These are phyloP conservation scores for Pyricularia sp. DNA, from an alignment of 2,329 filamentous ascomycete genomes.

Conservation along the genomic window DNA sequence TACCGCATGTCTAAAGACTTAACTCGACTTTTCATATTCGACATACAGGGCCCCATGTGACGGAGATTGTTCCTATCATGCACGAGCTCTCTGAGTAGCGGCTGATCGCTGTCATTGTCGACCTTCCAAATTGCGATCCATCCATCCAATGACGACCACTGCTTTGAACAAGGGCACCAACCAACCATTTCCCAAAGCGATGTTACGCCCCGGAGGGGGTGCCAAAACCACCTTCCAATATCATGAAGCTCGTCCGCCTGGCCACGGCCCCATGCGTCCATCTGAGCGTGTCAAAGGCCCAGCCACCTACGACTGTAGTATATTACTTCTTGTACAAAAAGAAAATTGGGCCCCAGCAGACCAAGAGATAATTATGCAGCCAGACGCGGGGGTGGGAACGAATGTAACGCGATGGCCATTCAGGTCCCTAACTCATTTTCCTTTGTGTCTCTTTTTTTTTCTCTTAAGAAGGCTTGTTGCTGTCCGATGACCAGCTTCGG, in stretches of 20 bases:
- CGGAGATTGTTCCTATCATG: not conserved
- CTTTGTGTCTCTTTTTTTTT: not conserved
- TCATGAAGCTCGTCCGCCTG: not conserved
- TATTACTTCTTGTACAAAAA: not conserved
- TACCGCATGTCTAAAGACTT: not conserved
- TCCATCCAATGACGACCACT: not conserved
- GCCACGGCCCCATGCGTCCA: not conserved
- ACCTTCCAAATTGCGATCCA: not conserved
- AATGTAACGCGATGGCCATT: not conserved
- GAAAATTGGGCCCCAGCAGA: not conserved
- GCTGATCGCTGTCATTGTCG: not conserved
- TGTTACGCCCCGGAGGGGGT: not conserved
- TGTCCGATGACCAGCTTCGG: not conserved
- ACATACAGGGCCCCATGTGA: conserved; percentile 1
- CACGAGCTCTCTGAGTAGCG: not conserved
- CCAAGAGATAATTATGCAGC: not conserved
- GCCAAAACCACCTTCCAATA: not conserved
- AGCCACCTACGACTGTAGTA: not conserved
- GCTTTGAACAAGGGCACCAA: not conserved
- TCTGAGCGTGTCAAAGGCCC: not conserved
- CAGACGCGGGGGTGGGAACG: not conserved
- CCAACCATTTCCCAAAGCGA: conserved; percentile 1
- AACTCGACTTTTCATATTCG: not conserved
- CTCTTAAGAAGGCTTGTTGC: not conserved
- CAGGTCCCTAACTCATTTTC: not conserved